A percentile compares a stretch with the other conserved stretches of the same genome.
phyloP scores from a whole-genome alignment of 306 rosid species.

The Quercus wislizeni region DNA sequence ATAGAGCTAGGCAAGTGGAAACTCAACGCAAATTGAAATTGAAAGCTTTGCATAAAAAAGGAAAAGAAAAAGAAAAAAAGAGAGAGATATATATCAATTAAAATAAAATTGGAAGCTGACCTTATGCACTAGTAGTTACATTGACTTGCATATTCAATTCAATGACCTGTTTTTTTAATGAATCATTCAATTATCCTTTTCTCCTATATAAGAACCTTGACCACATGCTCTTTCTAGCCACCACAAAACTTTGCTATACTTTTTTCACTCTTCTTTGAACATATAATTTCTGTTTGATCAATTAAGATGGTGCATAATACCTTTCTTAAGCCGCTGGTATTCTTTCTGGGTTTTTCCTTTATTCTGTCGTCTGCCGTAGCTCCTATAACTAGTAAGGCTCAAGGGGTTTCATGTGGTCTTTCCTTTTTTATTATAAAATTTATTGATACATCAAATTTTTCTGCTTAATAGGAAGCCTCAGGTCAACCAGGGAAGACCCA shows the following conservation, averaged over 20 bases:
- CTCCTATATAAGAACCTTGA: not conserved
- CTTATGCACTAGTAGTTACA: not conserved
- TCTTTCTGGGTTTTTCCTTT: conserved; percentile 30
- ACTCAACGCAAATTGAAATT: not conserved
- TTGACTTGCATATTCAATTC: not conserved
- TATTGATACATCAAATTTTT: conserved; percentile 6
- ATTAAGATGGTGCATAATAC: conserved; percentile 21
- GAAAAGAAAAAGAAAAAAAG: not conserved
- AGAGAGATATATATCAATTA: not conserved
- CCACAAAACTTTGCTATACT: not conserved
- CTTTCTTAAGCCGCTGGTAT: conserved; percentile 4
- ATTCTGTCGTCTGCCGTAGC: conserved; percentile 23
- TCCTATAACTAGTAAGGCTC: conserved; percentile 40
- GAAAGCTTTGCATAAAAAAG: not conserved
- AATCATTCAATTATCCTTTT: no score
- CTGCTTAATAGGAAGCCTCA: conserved; percentile 34
- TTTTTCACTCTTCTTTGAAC: conserved; percentile 1
- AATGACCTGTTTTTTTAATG: not conserved
- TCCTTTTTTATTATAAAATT: not conserved
- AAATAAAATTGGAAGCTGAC: not conserved
- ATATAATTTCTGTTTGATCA: conserved; percentile 9
- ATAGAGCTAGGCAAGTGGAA: not conserved
- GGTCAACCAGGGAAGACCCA: conserved; percentile 23
- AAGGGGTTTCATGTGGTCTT: not conserved
- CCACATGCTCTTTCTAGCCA: not conserved